Evolutionary conservation across 2,329 filamentous ascomycete species (phyloP).

Genomic region (Fusarium pilosicola): DNA sequence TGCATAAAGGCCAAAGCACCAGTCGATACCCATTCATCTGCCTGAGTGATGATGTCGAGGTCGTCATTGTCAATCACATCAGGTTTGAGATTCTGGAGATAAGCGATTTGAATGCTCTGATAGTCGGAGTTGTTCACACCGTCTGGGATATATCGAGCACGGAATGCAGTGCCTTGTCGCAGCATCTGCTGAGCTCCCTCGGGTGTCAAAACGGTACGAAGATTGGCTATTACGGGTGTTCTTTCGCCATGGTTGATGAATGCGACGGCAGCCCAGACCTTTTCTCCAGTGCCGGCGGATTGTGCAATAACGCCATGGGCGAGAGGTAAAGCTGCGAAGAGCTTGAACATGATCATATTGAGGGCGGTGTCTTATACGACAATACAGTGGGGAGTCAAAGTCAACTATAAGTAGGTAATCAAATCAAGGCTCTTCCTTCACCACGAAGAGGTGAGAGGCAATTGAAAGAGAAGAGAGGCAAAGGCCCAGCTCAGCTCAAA

Average conservation of each 20-base stretch:
- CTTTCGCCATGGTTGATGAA: conserved; percentile 65
- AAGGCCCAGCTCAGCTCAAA: conserved; percentile 5
- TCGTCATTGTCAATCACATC: conserved; percentile 61
- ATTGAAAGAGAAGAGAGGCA: conserved; percentile 15
- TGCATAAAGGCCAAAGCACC: conserved; percentile 84
- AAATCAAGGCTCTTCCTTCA: conserved; percentile 6
- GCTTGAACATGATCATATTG: conserved; percentile 35
- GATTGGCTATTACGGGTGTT: conserved; percentile 52
- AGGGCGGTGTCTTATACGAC: background rate
- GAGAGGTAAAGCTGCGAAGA: conserved; percentile 32
- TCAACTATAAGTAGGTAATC: background rate
- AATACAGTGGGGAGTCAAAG: background rate
- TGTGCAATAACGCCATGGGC: conserved; percentile 45
- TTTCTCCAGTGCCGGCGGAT: conserved; percentile 45
- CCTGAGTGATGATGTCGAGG: conserved; percentile 54
- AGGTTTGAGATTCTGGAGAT: conserved; percentile 55
- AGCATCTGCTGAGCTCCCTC: conserved; percentile 64
- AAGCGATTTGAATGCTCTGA: conserved; percentile 42
- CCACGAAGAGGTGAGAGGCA: conserved; percentile 20
- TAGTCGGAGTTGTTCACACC: conserved; percentile 39
- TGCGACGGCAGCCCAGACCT: conserved; percentile 61
- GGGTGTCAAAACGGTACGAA: conserved; percentile 57
- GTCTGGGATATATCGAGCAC: conserved; percentile 58
- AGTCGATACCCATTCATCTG: conserved; percentile 64
- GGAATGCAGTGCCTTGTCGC: conserved; percentile 59